A percentile compares a stretch with the other conserved stretches of the same genome.
phyloP scores from a whole-genome alignment of 345 rosid genomes.

The Moricandia arvensis region DNA sequence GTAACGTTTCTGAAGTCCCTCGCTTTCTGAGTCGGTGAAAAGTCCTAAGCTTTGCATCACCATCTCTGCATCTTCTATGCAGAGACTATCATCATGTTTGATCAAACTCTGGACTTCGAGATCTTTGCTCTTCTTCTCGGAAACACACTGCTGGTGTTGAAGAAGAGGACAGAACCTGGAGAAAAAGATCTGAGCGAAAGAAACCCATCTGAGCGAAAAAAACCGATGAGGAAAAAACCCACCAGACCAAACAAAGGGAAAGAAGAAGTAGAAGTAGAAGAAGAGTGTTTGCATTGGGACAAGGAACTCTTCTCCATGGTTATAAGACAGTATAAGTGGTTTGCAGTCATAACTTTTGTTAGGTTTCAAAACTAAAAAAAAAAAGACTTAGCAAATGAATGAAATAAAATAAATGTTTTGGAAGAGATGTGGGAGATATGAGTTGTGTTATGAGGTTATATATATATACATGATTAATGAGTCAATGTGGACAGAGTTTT shows the following conservation, averaged over 20 bases:
- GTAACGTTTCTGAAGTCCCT: conserved; percentile 39
- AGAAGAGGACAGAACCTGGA: conserved; percentile 42
- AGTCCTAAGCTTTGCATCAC: conserved; percentile 66
- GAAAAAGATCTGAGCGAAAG: conserved; percentile 30
- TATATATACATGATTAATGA: conserved; percentile 29
- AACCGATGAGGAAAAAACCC: conserved; percentile 28
- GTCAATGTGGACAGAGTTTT: conserved; percentile 6
- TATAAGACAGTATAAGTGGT: conserved; percentile 12
- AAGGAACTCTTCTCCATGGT: conserved; percentile 40
- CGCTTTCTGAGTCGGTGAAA: conserved; percentile 42
- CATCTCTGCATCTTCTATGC: conserved; percentile 56
- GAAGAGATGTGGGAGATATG: conserved; percentile 4
- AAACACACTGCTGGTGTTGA: conserved; percentile 28
- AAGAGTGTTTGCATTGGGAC: conserved; percentile 8
- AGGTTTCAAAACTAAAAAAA: background rate
- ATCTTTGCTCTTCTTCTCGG: conserved; percentile 32
- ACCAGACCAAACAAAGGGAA: conserved; percentile 31
- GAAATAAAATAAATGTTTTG: conserved; percentile 11
- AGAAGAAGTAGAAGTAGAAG: background rate
- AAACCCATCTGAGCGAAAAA: conserved; percentile 33
- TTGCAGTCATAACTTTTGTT: conserved; percentile 12
- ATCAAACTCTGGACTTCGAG: conserved; percentile 21
- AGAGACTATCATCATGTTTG: conserved; percentile 24
- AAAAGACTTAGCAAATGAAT: conserved; percentile 14
- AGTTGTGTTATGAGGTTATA: conserved; percentile 4